phyloP scores from a whole-genome alignment of 192 early-diverging fungal genomes.

The Lobulomyces angularis region DNA sequence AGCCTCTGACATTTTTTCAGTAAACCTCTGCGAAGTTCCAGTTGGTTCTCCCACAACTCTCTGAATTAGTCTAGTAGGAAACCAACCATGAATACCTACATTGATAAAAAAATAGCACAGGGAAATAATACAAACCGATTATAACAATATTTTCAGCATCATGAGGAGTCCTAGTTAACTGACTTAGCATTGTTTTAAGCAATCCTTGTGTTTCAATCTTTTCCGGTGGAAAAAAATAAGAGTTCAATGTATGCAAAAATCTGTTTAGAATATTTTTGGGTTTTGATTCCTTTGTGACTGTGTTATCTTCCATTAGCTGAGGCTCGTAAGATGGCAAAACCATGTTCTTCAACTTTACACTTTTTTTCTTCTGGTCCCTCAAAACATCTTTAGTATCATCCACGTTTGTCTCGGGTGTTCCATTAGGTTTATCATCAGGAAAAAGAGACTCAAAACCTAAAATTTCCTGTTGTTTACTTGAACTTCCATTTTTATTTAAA shows the following conservation, averaged over 20 bases:
- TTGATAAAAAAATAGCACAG: background rate
- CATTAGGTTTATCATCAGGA: too few relatives aligned
- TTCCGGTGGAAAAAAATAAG: background rate
- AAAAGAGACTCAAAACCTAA: too few relatives aligned
- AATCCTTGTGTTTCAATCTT: background rate
- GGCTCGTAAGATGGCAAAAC: slow-evolving; percentile 24
- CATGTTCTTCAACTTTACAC: too few relatives aligned
- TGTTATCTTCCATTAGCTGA: slow-evolving; percentile 16
- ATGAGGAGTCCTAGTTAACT: slow-evolving; percentile 19
- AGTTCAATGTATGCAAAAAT: slow-evolving; percentile 7
- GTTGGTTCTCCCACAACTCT: slow-evolving; percentile 81
- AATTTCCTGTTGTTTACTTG: too few relatives aligned
- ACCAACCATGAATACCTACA: slow-evolving; percentile 73
- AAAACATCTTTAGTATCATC: too few relatives aligned
- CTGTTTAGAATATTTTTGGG: slow-evolving; percentile 9
- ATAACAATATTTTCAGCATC: slow-evolving; percentile 49
- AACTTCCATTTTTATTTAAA: too few relatives aligned
- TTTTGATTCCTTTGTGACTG: slow-evolving; percentile 11
- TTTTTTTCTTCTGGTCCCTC: too few relatives aligned
- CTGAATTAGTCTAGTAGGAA: slow-evolving; percentile 53
- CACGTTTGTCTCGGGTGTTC: too few relatives aligned
- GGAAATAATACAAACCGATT: slow-evolving; percentile 41
- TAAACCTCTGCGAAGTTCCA: slow-evolving; percentile 80
- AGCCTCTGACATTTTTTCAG: slow-evolving; percentile 71
- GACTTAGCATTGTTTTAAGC: slow-evolving; percentile 4